These are phyloP conservation scores for Trametes hirsuta DNA, from an alignment of 1,284 basidiomycete species.

Conservation along the genomic window DNA sequence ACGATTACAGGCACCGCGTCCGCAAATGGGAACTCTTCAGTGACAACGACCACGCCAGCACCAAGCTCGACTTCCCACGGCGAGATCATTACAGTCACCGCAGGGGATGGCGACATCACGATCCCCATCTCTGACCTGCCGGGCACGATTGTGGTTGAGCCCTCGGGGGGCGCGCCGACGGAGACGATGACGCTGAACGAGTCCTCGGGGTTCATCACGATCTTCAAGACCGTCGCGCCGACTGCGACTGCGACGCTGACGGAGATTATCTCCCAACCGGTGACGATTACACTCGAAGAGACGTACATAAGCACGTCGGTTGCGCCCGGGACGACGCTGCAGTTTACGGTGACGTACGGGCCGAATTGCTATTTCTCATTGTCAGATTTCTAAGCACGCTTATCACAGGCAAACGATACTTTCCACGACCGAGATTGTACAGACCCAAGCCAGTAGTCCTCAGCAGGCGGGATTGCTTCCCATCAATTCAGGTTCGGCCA, in stretches of 20 bases:
- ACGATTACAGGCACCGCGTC: background rate
- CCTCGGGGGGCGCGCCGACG: conserved; percentile 21
- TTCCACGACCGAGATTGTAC: conserved; percentile 28
- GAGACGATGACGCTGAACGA: background rate
- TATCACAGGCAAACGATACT: conserved; percentile 25
- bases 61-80: background rate
- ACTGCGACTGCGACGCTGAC: conserved; percentile 31
- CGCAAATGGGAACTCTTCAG: background rate
- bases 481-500: conserved; percentile 26
- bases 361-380: background rate
- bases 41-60: background rate
- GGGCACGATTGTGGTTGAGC: conserved; percentile 23
- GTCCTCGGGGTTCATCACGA: conserved; percentile 20
- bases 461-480: conserved; percentile 32
- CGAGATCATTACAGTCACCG: conserved; percentile 19
- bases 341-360: conserved; percentile 33
- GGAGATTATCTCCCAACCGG: conserved; percentile 26
- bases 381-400: background rate
- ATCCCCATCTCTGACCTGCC: conserved; percentile 15
- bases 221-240: conserved; percentile 20
- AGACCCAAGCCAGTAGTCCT: conserved; percentile 18
- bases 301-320: conserved; percentile 33
- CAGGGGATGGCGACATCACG: conserved; percentile 19
- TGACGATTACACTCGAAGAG: conserved; percentile 35
- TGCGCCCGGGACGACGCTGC: conserved; percentile 25